Evolutionary conservation across 1,139 yeast genomes (phyloP).

Genomic region (Pichia sp.): DNA sequence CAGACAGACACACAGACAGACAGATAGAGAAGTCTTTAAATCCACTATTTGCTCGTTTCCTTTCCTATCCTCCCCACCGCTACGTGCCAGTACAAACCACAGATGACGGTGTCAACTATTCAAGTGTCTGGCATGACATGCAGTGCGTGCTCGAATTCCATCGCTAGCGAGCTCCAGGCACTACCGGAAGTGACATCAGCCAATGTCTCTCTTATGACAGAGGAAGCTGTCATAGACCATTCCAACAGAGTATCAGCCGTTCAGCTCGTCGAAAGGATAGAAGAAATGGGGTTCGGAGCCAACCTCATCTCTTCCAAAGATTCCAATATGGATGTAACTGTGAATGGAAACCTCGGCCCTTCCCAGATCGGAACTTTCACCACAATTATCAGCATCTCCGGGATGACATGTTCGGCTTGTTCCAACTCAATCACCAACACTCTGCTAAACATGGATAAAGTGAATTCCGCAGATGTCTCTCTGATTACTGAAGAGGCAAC

Average conservation of each 20-base stretch:
- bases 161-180: conserved; percentile 45
- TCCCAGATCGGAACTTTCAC: too few relatives aligned
- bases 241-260: conserved; percentile 28
- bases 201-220: conserved; percentile 63
- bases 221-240: conserved; percentile 54
- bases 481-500: conserved; percentile 67
- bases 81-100: not conserved
- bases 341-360: not conserved
- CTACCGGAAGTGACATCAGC: conserved; percentile 43
- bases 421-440: conserved; percentile 55
- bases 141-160: conserved; percentile 65
- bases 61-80: too few relatives aligned
- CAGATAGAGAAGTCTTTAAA: too few relatives aligned
- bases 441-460: conserved; percentile 42
- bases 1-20: too few relatives aligned
- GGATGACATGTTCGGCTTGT: conserved; percentile 91
- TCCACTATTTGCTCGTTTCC: too few relatives aligned
- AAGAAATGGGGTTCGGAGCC: conserved; percentile 66
- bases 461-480: conserved; percentile 50
- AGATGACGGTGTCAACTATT: conserved; percentile 14
- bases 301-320: conserved; percentile 4
- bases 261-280: conserved; percentile 42
- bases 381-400: conserved; percentile 30
- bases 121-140: conserved; percentile 70
- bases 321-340: too few relatives aligned